A percentile compares a stretch with the other conserved stretches of the same genome.
Evolutionary conservation across 2,329 filamentous ascomycete species (phyloP).

Genomic region (Teratosphaeria epicoccoides): DNA sequence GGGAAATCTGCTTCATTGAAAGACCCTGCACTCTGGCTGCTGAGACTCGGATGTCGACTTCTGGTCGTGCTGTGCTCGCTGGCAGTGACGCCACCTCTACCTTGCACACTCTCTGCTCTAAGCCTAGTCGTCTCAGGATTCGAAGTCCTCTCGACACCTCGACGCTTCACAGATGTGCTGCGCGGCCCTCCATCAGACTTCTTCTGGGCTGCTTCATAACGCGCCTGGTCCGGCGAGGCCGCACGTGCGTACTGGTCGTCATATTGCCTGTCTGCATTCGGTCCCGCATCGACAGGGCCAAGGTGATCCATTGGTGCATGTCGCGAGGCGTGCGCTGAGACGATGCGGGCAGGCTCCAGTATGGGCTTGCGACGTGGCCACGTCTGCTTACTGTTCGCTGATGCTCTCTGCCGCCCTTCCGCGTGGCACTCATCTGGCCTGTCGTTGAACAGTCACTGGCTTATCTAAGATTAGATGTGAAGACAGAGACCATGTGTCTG

Average conservation of each 20-base stretch:
- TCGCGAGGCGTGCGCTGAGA: not conserved
- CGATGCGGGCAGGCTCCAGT: not conserved
- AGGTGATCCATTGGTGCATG: conserved; percentile 15
- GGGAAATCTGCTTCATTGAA: conserved; percentile 13
- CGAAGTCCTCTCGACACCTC: conserved; percentile 4
- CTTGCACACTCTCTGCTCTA: not conserved
- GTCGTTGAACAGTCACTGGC: no score
- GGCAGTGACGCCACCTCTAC: not conserved
- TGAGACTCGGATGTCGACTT: conserved; percentile 5
- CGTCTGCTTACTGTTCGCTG: not conserved
- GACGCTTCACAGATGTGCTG: not conserved
- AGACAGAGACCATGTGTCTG: no score
- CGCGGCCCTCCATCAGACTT: not conserved
- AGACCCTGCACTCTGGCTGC: conserved; percentile 7
- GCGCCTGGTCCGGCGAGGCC: conserved; percentile 10
- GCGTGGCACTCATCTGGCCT: no score
- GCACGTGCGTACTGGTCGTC: conserved; percentile 9
- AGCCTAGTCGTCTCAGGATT: not conserved
- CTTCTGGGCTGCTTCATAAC: not conserved
- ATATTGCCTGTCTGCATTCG: conserved; percentile 16
- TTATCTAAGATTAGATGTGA: no score
- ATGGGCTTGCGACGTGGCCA: not conserved
- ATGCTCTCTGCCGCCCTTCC: not conserved
- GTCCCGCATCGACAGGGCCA: conserved; percentile 22
- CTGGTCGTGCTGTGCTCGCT: not conserved